Conservation (phyloP, 2,329 filamentous ascomycete species). For the Cladophialophora chaetospira region DNA sequence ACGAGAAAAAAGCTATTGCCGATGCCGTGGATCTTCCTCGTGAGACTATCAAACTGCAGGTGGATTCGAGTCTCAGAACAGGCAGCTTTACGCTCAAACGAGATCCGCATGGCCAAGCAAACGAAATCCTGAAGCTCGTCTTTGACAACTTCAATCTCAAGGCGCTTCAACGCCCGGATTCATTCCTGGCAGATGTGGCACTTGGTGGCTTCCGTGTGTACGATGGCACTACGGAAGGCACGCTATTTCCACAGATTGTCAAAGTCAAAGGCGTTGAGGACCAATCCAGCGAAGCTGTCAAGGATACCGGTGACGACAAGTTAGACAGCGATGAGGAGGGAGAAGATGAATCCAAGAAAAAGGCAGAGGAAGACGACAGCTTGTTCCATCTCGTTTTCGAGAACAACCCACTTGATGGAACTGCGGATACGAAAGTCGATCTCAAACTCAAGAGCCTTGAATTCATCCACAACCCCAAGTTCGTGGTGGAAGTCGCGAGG, state of each 20-base stretch:
- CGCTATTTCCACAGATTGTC: slow-evolving; percentile 91
- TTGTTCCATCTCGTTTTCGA: slow-evolving; percentile 94
- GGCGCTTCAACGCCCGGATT: slow-evolving; percentile 85
- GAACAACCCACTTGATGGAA: slow-evolving; percentile 89
- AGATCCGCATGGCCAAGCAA: slow-evolving; percentile 73
- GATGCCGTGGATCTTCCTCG: slow-evolving; percentile 87
- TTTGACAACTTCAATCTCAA: slow-evolving; percentile 95
- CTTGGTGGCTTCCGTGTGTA: slow-evolving; percentile 92
- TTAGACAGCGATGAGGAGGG: slow-evolving; percentile 33
- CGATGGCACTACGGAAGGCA: slow-evolving; percentile 90
- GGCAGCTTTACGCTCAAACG: slow-evolving; percentile 94
- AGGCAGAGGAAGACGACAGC: slow-evolving; percentile 62
- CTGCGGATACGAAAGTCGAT: slow-evolving; percentile 85
- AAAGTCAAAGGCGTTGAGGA: slow-evolving; percentile 84
- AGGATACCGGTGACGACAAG: slow-evolving; percentile 44
- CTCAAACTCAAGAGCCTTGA: slow-evolving; percentile 94
- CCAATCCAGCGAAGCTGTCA: slow-evolving; percentile 54
- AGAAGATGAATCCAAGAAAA: slow-evolving; percentile 42
- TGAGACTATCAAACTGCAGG: slow-evolving; percentile 88
- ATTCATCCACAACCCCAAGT: slow-evolving; percentile 95
- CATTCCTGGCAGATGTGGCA: slow-evolving; percentile 81
- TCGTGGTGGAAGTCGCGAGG: slow-evolving; percentile 84
- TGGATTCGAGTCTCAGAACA: slow-evolving; percentile 90
- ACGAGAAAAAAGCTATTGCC: slow-evolving; percentile 87
- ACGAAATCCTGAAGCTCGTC: slow-evolving; percentile 83